Conservation (phyloP, 2,329 filamentous ascomycete species). For the Ramularia collo-cygni region DNA sequence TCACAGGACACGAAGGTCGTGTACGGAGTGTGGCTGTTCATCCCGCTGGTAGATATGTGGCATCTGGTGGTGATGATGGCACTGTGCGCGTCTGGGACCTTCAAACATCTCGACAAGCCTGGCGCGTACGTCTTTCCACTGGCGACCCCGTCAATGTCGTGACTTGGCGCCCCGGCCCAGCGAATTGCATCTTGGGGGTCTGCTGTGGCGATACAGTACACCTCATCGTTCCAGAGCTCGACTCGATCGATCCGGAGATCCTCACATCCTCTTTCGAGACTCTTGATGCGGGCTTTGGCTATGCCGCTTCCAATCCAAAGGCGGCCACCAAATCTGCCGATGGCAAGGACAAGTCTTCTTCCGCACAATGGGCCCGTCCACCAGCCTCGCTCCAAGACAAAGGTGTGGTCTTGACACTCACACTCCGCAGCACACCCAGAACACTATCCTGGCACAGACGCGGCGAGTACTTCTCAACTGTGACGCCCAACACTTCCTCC, state of each 20-base stretch:
- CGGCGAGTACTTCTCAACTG: conserved; percentile 89
- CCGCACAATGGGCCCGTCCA: conserved; percentile 78
- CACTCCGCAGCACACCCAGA: conserved; percentile 63
- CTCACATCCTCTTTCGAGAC: conserved; percentile 69
- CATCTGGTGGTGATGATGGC: conserved; percentile 90
- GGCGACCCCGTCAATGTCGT: conserved; percentile 78
- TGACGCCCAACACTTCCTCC: conserved; percentile 71
- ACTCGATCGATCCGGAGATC: conserved; percentile 34
- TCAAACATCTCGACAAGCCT: conserved; percentile 76
- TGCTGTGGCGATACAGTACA: conserved; percentile 80
- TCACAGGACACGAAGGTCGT: conserved; percentile 79
- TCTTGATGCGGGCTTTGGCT: conserved; percentile 86
- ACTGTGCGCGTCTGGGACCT: conserved; percentile 88
- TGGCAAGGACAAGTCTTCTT: conserved; percentile 59
- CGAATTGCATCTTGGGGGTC: conserved; percentile 73
- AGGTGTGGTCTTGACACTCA: conserved; percentile 73
- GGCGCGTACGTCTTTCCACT: conserved; percentile 70
- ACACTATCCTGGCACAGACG: conserved; percentile 88
- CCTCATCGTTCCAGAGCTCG: conserved; percentile 59
- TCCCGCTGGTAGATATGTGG: conserved; percentile 76
- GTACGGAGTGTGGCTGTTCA: conserved; percentile 81
- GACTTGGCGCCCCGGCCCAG: conserved; percentile 79
- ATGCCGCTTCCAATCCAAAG: conserved; percentile 60
- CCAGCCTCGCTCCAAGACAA: conserved; percentile 64
- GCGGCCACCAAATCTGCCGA: conserved; percentile 41